Evolutionary conservation across 2,329 filamentous ascomycete genomes (phyloP).

Genomic region (Rutstroemia sp.): DNA sequence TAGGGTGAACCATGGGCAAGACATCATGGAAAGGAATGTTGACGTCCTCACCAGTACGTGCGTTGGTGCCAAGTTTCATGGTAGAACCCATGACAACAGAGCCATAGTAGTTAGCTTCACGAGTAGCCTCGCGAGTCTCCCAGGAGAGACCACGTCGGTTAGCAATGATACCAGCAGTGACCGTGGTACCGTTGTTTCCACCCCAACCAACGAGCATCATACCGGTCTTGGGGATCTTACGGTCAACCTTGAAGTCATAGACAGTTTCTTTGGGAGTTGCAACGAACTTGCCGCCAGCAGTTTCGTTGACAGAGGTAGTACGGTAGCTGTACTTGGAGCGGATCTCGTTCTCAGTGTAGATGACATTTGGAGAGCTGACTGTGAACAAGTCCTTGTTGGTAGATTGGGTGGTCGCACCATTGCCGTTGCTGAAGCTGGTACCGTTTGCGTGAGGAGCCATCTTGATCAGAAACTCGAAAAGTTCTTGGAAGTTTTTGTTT

Average conservation of each 20-base stretch:
- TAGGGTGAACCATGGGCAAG: slow-evolving; percentile 93
- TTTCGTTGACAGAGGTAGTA: slow-evolving; percentile 72
- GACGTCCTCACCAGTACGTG: slow-evolving; percentile 77
- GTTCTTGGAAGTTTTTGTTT: slow-evolving; percentile 9
- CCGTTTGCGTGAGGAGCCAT: slow-evolving; percentile 92
- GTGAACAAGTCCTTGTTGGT: slow-evolving; percentile 62
- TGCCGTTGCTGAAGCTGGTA: slow-evolving; percentile 51
- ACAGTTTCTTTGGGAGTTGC: slow-evolving; percentile 81
- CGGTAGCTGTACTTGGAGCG: slow-evolving; percentile 93
- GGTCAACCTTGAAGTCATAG: slow-evolving; percentile 97
- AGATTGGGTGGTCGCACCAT: slow-evolving; percentile 37
- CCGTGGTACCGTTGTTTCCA: slow-evolving; percentile 96
- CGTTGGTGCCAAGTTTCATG: slow-evolving; percentile 88
- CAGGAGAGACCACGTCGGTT: slow-evolving; percentile 81
- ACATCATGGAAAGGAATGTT: slow-evolving; percentile 95
- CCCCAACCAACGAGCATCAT: slow-evolving; percentile 98
- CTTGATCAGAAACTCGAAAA: slow-evolving; percentile 27
- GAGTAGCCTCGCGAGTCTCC: slow-evolving; percentile 88
- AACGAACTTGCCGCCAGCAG: slow-evolving; percentile 65
- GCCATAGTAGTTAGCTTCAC: slow-evolving; percentile 92
- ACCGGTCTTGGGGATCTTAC: slow-evolving; percentile 85
- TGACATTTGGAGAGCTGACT: slow-evolving; percentile 87
- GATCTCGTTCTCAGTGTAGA: slow-evolving; percentile 83
- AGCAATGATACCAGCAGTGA: slow-evolving; percentile 94
- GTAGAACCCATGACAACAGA: slow-evolving; percentile 97